A percentile compares a stretch with the other conserved stretches of the same genome.
Evolutionary conservation across 2,329 filamentous ascomycete genomes (phyloP).

Genomic region (Fusarium phyllophilum): DNA sequence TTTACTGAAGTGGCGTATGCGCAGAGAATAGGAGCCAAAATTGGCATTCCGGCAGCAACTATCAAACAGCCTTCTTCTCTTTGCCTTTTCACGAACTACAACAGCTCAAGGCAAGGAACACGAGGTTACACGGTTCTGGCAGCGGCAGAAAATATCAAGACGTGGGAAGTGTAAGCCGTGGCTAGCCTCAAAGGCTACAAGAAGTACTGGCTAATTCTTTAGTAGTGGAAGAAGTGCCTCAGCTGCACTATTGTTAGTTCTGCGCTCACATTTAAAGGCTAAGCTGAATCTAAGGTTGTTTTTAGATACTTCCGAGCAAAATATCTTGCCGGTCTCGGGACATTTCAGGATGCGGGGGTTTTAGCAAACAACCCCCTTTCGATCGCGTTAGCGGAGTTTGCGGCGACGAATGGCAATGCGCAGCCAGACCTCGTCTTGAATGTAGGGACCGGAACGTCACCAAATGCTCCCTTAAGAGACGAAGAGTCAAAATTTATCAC

Average conservation of each 20-base stretch:
- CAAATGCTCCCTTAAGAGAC: background rate
- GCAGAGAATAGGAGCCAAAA: background rate
- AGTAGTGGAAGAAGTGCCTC: background rate
- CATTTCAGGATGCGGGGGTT: constrained; percentile 6
- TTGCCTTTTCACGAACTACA: constrained; percentile 10
- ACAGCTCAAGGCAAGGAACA: background rate
- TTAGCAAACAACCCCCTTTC: constrained; percentile 5
- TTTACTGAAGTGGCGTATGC: background rate
- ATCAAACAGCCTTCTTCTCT: background rate
- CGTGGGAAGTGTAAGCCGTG: background rate
- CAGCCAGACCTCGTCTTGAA: constrained; percentile 9
- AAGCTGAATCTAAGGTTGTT: background rate
- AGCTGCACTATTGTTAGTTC: background rate
- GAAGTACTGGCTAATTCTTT: background rate
- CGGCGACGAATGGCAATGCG: background rate
- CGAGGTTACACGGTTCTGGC: background rate
- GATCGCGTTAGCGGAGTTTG: constrained; percentile 1
- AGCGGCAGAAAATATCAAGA: background rate
- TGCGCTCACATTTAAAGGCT: background rate
- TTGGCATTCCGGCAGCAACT: background rate
- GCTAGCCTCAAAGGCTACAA: background rate
- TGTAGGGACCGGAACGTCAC: background rate
- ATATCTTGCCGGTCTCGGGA: constrained; percentile 1
- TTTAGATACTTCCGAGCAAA: constrained; percentile 1
- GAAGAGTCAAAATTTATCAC: background rate